Conservation (phyloP, 2,329 filamentous ascomycete species). For the Colletotrichum magnum region DNA sequence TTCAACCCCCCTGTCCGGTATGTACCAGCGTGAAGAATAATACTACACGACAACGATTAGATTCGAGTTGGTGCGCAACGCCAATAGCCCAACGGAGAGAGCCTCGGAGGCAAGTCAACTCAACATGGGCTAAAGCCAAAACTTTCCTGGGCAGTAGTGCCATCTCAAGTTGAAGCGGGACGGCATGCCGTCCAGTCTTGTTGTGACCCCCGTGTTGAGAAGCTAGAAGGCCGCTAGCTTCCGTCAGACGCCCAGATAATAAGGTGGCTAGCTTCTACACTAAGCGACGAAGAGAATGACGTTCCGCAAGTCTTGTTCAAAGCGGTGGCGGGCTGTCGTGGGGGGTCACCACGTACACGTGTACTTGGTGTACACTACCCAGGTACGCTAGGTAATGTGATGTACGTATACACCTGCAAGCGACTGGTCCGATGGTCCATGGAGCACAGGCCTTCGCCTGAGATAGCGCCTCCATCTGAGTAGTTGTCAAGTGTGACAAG, state of each 20-base stretch:
- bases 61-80: too few species aligned
- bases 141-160: neutral
- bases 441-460: constrained; percentile 18
- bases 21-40: neutral
- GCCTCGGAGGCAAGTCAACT: too few species aligned
- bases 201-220: neutral
- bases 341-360: neutral
- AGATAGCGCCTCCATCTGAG: constrained; percentile 26
- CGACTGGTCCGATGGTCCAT: constrained; percentile 27
- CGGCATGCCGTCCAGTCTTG: constrained; percentile 2
- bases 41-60: too few species aligned
- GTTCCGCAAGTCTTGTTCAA: constrained; percentile 12
- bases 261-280: neutral
- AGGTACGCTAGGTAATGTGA: neutral
- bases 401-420: constrained; percentile 6
- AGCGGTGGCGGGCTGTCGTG: constrained; percentile 7
- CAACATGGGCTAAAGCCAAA: too few species aligned
- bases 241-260: neutral
- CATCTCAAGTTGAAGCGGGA: constrained; percentile 6
- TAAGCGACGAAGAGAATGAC: constrained; percentile 11
- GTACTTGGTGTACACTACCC: too few species aligned
- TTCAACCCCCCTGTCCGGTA: neutral
- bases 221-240: neutral
- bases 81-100: too few species aligned
- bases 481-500: constrained; percentile 13